phyloP scores from a whole-genome alignment of 106 monocot genomes.

The Vanilla planifolia region DNA sequence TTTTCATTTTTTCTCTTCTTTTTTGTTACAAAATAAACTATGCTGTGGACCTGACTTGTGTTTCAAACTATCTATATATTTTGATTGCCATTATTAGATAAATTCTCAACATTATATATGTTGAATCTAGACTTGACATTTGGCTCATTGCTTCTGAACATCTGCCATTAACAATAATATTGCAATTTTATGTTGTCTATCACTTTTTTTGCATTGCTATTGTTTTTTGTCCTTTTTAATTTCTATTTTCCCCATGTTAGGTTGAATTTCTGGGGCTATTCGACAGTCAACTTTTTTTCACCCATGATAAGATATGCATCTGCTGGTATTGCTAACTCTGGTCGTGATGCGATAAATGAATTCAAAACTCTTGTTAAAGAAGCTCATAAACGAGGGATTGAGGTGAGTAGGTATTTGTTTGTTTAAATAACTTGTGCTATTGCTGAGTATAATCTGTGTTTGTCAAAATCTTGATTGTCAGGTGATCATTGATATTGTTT shows the following conservation, averaged over 20 bases:
- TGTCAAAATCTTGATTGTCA: conserved; percentile 16
- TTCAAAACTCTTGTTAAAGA: conserved; percentile 79
- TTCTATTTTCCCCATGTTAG: conserved; percentile 17
- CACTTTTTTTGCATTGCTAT: background rate
- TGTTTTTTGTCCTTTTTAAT: background rate
- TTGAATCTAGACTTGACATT: too few relatives aligned
- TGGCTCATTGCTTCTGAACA: too few relatives aligned
- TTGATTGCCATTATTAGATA: too few relatives aligned
- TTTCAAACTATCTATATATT: too few relatives aligned
- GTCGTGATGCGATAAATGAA: conserved; percentile 78
- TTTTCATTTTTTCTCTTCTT: too few relatives aligned
- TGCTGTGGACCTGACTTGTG: too few relatives aligned
- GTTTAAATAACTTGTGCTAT: background rate
- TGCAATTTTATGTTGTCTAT: background rate
- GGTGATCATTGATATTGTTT: conserved; percentile 91
- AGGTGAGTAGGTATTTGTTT: conserved; percentile 32
- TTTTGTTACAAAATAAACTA: too few relatives aligned
- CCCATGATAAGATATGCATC: conserved; percentile 92
- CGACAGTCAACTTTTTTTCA: conserved; percentile 86
- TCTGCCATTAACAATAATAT: background rate
- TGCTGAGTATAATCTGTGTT: background rate
- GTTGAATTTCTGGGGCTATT: conserved; percentile 94
- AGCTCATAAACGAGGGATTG: conserved; percentile 87
- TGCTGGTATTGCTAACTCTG: conserved; percentile 51
- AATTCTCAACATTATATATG: too few relatives aligned